phyloP scores from a whole-genome alignment of 2,329 filamentous ascomycete species.

The Venturia nashicola region DNA sequence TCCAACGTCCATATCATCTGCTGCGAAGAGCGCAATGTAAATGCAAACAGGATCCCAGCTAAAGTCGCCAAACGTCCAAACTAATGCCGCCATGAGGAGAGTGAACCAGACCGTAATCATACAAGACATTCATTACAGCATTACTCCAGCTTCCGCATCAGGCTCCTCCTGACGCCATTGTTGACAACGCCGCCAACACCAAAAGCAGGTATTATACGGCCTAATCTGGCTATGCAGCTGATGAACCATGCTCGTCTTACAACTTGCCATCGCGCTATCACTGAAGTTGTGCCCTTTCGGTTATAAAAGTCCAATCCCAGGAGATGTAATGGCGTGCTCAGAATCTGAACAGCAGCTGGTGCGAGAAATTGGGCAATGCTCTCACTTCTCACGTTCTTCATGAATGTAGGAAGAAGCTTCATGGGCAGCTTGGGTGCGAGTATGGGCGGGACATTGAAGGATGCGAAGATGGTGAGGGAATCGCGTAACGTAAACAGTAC shows the following conservation, averaged over 20 bases:
- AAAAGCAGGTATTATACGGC: slow-evolving; percentile 78
- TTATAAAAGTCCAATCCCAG: slow-evolving; percentile 83
- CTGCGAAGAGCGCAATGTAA: neutral
- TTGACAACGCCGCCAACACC: slow-evolving; percentile 83
- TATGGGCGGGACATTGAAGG: slow-evolving; percentile 76
- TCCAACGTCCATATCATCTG: neutral
- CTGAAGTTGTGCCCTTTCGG: slow-evolving; percentile 37
- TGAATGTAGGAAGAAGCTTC: slow-evolving; percentile 28
- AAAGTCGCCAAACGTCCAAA: neutral
- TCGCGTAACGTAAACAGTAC: slow-evolving; percentile 71
- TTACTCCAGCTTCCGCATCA: slow-evolving; percentile 52
- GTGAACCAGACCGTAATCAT: neutral
- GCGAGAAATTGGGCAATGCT: slow-evolving; percentile 64
- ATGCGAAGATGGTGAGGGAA: slow-evolving; percentile 80
- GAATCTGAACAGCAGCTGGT: slow-evolving; percentile 65
- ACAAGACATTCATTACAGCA: neutral
- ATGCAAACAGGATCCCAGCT: neutral
- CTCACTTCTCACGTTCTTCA: slow-evolving; percentile 36
- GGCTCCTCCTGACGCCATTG: slow-evolving; percentile 49
- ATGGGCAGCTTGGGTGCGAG: slow-evolving; percentile 54
- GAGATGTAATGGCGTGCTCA: slow-evolving; percentile 74
- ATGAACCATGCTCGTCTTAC: slow-evolving; percentile 66
- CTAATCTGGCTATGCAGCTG: slow-evolving; percentile 63
- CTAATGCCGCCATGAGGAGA: neutral
- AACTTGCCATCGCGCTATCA: slow-evolving; percentile 49